Percentiles rank a stretch among this genome's conserved stretches.
These are phyloP conservation scores for Petunia axillaris DNA, from an alignment of 257 asterid species.

Conservation along the genomic window DNA sequence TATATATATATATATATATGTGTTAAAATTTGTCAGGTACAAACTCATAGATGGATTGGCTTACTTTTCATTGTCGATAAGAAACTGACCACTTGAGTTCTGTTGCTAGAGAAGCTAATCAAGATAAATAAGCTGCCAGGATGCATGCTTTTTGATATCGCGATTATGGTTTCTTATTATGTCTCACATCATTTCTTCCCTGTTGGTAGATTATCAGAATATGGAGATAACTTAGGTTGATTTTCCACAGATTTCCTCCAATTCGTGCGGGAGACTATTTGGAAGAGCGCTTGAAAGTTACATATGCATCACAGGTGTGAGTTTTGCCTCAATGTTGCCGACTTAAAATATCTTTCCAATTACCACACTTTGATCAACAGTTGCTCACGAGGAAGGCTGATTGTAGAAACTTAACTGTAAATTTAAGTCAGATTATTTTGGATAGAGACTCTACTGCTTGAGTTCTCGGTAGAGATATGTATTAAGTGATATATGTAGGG, in stretches of 20 bases:
- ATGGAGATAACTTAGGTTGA: slow-evolving; percentile 15
- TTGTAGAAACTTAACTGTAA: background rate
- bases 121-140: background rate
- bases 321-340: background rate
- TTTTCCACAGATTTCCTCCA: slow-evolving; percentile 50
- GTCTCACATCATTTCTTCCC: background rate
- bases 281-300: slow-evolving; percentile 46
- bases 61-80: background rate
- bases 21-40: background rate
- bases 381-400: background rate
- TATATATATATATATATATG: too few species aligned
- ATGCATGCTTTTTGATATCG: background rate
- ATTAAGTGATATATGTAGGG: background rate
- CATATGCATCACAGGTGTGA: slow-evolving; percentile 37
- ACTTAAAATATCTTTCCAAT: background rate
- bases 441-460: background rate
- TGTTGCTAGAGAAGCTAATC: background rate
- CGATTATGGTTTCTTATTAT: background rate
- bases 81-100: background rate
- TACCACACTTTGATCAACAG: background rate
- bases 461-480: background rate
- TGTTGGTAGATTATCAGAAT: background rate
- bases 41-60: background rate
- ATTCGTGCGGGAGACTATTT: slow-evolving; percentile 59
- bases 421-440: background rate